phyloP scores from a whole-genome alignment of 164 flowering plant species.

The Piper betle region DNA sequence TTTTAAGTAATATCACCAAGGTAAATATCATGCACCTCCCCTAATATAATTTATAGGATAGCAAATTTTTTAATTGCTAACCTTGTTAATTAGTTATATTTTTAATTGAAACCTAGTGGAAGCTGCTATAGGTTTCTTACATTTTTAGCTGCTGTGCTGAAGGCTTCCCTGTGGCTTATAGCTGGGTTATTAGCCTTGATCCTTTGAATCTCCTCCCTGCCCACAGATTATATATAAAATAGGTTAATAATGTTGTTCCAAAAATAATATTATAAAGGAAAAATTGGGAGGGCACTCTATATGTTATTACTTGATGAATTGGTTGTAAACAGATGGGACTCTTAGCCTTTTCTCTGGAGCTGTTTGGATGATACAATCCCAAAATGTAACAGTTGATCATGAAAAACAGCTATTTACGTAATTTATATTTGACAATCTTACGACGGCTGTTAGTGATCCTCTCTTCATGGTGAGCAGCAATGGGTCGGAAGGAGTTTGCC shows the following conservation, averaged over 20 bases:
- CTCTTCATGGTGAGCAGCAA: slow-evolving; percentile 19
- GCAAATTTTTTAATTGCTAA: too few relatives aligned
- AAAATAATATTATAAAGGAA: not conserved
- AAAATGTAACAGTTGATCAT: too few relatives aligned
- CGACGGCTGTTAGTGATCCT: slow-evolving; percentile 48
- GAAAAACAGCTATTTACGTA: not conserved
- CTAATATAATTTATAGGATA: not conserved
- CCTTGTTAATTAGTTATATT: too few relatives aligned
- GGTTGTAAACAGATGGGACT: slow-evolving; percentile 91
- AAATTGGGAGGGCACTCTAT: not conserved
- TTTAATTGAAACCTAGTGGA: not conserved
- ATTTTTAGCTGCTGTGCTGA: slow-evolving; percentile 93
- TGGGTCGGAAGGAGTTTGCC: slow-evolving; percentile 17
- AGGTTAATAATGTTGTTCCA: too few relatives aligned
- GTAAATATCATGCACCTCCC: not conserved
- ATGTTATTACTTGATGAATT: slow-evolving; percentile 67
- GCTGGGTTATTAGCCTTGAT: slow-evolving; percentile 85
- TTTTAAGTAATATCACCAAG: not conserved
- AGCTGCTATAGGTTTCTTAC: slow-evolving; percentile 21
- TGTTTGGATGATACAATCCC: slow-evolving; percentile 14
- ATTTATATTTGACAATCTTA: slow-evolving; percentile 13
- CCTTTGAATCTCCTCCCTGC: slow-evolving; percentile 92
- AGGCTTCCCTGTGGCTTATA: slow-evolving; percentile 82
- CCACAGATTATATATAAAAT: not conserved
- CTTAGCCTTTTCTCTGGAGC: slow-evolving; percentile 94